phyloP scores from a whole-genome alignment of 768 basidiomycete genomes.

The Psilocybe cyanescens region DNA sequence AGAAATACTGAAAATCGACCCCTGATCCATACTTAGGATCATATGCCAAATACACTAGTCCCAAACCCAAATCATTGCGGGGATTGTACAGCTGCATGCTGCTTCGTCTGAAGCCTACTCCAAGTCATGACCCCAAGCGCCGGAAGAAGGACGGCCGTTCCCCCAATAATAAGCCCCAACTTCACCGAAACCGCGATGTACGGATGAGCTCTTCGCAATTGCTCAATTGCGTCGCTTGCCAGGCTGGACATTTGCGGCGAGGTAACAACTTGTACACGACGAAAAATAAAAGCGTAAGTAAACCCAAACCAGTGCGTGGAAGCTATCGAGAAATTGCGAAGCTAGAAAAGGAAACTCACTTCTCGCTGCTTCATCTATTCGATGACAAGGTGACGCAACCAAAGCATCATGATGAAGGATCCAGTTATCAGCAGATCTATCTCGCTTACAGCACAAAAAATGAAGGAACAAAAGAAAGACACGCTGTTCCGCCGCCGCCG shows the following conservation, averaged over 20 bases:
- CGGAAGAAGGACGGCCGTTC: constrained; percentile 28
- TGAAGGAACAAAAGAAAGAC: too few species aligned
- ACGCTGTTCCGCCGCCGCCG: too few species aligned
- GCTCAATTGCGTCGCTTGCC: constrained; percentile 19
- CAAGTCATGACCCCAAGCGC: constrained; percentile 29
- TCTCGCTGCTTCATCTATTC: constrained; percentile 21
- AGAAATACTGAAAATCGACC: background rate
- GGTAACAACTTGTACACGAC: constrained; percentile 6
- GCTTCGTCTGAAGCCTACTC: constrained; percentile 16
- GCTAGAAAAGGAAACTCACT: constrained; percentile 14
- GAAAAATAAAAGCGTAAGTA: background rate
- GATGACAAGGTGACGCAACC: background rate
- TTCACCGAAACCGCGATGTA: constrained; percentile 29
- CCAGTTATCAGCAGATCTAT: too few species aligned
- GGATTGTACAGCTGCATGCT: background rate
- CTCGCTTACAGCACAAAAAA: too few species aligned
- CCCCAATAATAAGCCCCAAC: constrained; percentile 30
- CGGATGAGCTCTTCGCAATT: constrained; percentile 26
- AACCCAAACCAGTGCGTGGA: background rate
- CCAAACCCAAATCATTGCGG: background rate
- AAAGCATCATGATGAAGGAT: background rate
- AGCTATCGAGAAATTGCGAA: background rate
- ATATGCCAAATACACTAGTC: background rate
- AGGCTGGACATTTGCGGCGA: constrained; percentile 13
- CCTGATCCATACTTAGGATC: background rate